phyloP scores from a whole-genome alignment of 345 rosid species.

The Lumnitzera racemosa region DNA sequence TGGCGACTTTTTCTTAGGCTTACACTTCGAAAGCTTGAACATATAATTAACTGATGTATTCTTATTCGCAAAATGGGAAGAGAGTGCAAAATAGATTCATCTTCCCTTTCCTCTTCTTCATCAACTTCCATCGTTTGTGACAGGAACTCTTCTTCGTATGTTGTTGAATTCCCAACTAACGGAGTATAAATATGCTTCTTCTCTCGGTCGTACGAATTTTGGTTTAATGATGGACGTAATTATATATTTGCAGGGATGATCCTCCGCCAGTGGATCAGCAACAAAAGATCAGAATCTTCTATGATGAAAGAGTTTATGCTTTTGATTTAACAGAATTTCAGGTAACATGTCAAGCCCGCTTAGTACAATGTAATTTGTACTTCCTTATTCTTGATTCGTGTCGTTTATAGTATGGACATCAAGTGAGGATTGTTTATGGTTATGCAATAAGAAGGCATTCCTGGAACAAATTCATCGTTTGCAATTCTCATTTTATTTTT shows the following conservation, averaged over 20 bases:
- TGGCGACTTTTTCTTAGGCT: background rate
- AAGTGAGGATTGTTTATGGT: background rate
- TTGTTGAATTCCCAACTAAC: background rate
- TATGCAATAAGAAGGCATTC: background rate
- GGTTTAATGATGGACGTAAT: background rate
- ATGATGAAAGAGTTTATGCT: slow-evolving; percentile 8
- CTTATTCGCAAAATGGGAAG: slow-evolving; percentile 5
- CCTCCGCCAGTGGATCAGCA: background rate
- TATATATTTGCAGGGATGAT: slow-evolving; percentile 7
- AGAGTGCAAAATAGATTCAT: slow-evolving; percentile 2
- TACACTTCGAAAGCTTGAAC: too few species aligned
- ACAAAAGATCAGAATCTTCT: slow-evolving; percentile 3
- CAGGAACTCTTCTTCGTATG: slow-evolving; percentile 4
- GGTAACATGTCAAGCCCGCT: slow-evolving; percentile 5
- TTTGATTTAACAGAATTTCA: slow-evolving; percentile 14
- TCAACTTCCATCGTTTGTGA: background rate
- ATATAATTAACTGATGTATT: background rate
- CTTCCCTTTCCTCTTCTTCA: slow-evolving; percentile 1
- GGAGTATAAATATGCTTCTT: too few species aligned
- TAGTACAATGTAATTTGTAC: background rate
- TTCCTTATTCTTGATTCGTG: background rate
- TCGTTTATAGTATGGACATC: too few species aligned
- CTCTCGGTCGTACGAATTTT: background rate
- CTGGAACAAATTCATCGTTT: background rate
- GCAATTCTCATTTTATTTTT: too few species aligned